Evolutionary conservation across 2,329 filamentous ascomycete genomes (phyloP).

Genomic region (Spiromastix sp.): DNA sequence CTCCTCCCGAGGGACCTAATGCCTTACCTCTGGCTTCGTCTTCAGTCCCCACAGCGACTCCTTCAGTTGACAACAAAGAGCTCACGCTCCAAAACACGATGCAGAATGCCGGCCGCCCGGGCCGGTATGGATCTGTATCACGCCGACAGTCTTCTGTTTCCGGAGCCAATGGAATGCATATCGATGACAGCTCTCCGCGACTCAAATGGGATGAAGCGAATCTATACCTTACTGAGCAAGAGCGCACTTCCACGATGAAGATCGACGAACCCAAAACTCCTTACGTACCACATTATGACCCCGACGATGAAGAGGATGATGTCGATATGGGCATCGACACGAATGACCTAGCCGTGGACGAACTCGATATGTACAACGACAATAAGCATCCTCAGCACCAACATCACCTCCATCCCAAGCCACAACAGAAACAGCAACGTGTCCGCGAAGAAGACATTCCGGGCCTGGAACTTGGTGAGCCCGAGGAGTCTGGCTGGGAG

Average conservation of each 20-base stretch:
- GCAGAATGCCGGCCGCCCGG: conserved; percentile 80
- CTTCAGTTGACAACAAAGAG: conserved; percentile 59
- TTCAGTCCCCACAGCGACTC: conserved; percentile 29
- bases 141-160: conserved; percentile 57
- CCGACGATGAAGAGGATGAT: conserved; percentile 66
- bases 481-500: conserved; percentile 53
- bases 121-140: conserved; percentile 51
- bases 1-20: conserved; percentile 23
- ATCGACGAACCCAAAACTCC: conserved; percentile 98
- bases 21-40: conserved; percentile 22
- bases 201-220: conserved; percentile 99
- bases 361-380: conserved; percentile 47
- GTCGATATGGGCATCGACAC: conserved; percentile 47
- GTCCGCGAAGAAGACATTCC: conserved; percentile 70
- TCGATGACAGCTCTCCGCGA: conserved; percentile 56
- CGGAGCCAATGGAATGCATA: conserved; percentile 36
- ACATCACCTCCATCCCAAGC: too few relatives aligned
- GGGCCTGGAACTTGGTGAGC: conserved; percentile 81
- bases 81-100: conserved; percentile 90
- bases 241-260: conserved; percentile 94
- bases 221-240: conserved; percentile 91
- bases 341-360: conserved; percentile 58
- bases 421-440: conserved; percentile 34
- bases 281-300: conserved; percentile 86
- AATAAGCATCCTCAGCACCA: conserved; percentile 22